Evolutionary conservation across 805 yeast species (phyloP).

Genomic region (Wickerhamiella allomyrinae): DNA sequence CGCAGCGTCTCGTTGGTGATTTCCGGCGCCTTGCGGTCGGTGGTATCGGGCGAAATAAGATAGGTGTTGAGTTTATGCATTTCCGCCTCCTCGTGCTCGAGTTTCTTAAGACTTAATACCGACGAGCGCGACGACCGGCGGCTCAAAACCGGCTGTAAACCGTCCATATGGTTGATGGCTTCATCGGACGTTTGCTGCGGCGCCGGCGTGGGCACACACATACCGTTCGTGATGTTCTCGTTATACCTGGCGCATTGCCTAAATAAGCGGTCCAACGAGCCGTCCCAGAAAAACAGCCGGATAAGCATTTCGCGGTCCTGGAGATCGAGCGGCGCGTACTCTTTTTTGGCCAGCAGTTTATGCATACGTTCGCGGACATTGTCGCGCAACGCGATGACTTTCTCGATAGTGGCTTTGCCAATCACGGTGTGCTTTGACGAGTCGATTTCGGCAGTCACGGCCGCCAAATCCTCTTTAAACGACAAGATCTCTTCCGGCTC

Average conservation of each 20-base stretch:
- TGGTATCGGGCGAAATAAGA: slow-evolving; percentile 24
- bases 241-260: slow-evolving; percentile 4
- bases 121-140: slow-evolving; percentile 21
- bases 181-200: slow-evolving; percentile 7
- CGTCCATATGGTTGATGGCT: slow-evolving; percentile 13
- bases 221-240: neutral
- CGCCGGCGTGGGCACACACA: neutral
- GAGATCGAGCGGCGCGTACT: slow-evolving; percentile 10
- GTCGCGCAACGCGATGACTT: slow-evolving; percentile 13
- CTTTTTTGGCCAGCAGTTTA: slow-evolving; percentile 11
- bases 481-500: slow-evolving; percentile 11
- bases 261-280: slow-evolving; percentile 14
- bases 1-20: neutral
- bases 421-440: slow-evolving; percentile 2
- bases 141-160: slow-evolving; percentile 15
- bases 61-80: slow-evolving; percentile 75
- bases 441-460: slow-evolving; percentile 8
- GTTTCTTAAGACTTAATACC: slow-evolving; percentile 33
- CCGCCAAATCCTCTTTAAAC: slow-evolving; percentile 12
- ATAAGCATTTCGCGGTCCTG: slow-evolving; percentile 17
- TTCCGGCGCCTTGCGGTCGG: neutral
- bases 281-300: slow-evolving; percentile 15
- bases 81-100: slow-evolving; percentile 87
- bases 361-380: slow-evolving; percentile 13
- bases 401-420: slow-evolving; percentile 4